Conservation (phyloP, 768 basidiomycete species). For the Suillus spraguei region DNA sequence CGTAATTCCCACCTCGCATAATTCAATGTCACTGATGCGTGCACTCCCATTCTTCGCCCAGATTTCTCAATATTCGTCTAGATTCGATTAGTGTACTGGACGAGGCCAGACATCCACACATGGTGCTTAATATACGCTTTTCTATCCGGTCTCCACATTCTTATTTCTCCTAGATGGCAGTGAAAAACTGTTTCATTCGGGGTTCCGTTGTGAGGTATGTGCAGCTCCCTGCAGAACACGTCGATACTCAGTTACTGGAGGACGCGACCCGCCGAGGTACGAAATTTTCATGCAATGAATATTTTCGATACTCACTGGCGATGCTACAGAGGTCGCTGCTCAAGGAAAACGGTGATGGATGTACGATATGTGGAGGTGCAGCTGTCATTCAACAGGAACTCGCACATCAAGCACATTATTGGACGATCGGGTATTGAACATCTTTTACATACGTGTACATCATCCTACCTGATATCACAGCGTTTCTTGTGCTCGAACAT, state of each 20-base stretch:
- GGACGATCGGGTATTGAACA: background rate
- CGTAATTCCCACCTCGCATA: background rate
- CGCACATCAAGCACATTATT: background rate
- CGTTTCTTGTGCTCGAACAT: slow-evolving; percentile 40
- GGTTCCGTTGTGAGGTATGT: slow-evolving; percentile 99
- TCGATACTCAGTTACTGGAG: slow-evolving; percentile 94
- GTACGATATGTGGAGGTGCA: background rate
- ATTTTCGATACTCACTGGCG: slow-evolving; percentile 9
- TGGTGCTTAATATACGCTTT: slow-evolving; percentile 52
- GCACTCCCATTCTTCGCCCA: slow-evolving; percentile 29
- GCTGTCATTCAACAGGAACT: background rate
- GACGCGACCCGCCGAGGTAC: slow-evolving; percentile 95
- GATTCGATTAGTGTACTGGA: slow-evolving; percentile 94
- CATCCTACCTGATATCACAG: slow-evolving; percentile 18
- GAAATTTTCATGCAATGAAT: slow-evolving; percentile 4
- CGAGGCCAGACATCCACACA: slow-evolving; percentile 93
- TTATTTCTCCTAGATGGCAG: slow-evolving; percentile 74
- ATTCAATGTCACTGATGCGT: slow-evolving; percentile 7
- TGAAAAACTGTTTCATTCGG: slow-evolving; percentile 98
- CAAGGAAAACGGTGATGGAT: slow-evolving; percentile 40
- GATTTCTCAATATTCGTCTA: slow-evolving; percentile 94
- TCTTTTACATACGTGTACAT: slow-evolving; percentile 6
- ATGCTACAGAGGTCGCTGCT: slow-evolving; percentile 40
- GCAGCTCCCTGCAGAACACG: slow-evolving; percentile 87
- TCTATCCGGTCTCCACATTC: slow-evolving; percentile 1